These are phyloP conservation scores for Rickenella mellea DNA, from an alignment of 768 basidiomycete genomes.

Conservation along the genomic window DNA sequence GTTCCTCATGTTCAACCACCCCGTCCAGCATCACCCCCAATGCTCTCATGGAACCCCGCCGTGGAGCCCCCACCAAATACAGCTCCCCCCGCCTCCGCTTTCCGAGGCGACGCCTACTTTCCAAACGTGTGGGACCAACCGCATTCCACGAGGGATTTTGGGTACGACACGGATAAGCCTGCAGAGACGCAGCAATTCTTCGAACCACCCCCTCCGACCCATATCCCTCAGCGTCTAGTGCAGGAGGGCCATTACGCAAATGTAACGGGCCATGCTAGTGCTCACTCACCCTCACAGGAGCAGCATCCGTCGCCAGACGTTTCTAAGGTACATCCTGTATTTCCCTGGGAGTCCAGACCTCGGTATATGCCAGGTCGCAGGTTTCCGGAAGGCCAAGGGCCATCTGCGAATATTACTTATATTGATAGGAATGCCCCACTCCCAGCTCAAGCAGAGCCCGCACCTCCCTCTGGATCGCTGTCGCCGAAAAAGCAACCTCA, in stretches of 20 bases:
- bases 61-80: conserved; percentile 68
- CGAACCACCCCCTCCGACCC: conserved; percentile 45
- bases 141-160: conserved; percentile 21
- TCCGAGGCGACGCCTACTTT: conserved; percentile 71
- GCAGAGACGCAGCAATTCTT: conserved; percentile 38
- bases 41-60: conserved; percentile 74
- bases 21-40: conserved; percentile 50
- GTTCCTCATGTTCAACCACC: conserved; percentile 19
- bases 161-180: conserved; percentile 15
- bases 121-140: conserved; percentile 81
- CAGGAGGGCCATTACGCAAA: conserved; percentile 66
- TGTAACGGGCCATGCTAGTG: conserved; percentile 39
- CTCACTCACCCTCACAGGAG: conserved; percentile 15
- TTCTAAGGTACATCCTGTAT: conserved; percentile 64
- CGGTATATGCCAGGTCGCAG: conserved; percentile 59
- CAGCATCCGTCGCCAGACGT: conserved; percentile 37
- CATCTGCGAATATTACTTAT: conserved; percentile 27
- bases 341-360: conserved; percentile 90
- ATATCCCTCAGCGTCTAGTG: conserved; percentile 59
- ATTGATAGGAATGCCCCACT: conserved; percentile 6
- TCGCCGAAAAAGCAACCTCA: conserved; percentile 13
- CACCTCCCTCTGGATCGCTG: conserved; percentile 11
- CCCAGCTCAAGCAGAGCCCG: conserved; percentile 8
- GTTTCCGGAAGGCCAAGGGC: conserved; percentile 59
- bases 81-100: conserved; percentile 43